Conservation (phyloP, 805 yeast species). For the Grigorovia yakushimaensis region DNA sequence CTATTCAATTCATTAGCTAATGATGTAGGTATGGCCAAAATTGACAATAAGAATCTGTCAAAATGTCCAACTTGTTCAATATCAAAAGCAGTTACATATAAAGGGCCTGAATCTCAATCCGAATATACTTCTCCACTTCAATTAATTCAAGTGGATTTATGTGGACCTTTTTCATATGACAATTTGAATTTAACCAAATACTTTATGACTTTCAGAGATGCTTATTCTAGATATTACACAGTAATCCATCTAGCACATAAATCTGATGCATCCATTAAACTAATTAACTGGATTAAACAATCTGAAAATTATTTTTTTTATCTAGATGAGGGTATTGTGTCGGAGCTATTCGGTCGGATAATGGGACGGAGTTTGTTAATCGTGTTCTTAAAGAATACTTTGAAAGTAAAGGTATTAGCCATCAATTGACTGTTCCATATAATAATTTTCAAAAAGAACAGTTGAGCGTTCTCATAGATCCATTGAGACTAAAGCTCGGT, state of each 20-base stretch:
- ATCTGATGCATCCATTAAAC: background rate
- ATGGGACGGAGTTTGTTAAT: conserved; percentile 8
- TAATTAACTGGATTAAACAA: conserved; percentile 4
- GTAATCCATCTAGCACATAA: conserved; percentile 3
- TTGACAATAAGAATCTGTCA: no score
- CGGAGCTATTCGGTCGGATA: conserved; percentile 5
- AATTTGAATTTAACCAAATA: background rate
- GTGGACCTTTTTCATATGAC: conserved; percentile 1
- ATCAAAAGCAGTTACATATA: conserved; percentile 5
- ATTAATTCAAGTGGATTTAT: conserved; percentile 2
- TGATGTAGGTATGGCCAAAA: no score
- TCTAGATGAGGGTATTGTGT: conserved; percentile 4
- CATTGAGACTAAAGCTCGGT: conserved; percentile 6
- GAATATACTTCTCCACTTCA: conserved; percentile 2
- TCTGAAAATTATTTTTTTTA: conserved; percentile 4
- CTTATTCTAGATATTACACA: conserved; percentile 2
- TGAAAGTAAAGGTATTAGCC: conserved; percentile 4
- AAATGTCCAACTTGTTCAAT: conserved; percentile 2
- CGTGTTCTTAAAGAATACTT: background rate
- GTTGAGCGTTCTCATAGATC: conserved; percentile 11
- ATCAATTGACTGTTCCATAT: conserved; percentile 8
- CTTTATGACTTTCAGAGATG: conserved; percentile 3
- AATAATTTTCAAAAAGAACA: conserved; percentile 12
- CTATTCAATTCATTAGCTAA: no score
- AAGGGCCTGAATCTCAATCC: conserved; percentile 4